Evolutionary conservation across 108 stramenopile genomes (phyloP), one percentile per base, ranked within the genome.

Genomic region (Craspedostauros australis): DNA sequence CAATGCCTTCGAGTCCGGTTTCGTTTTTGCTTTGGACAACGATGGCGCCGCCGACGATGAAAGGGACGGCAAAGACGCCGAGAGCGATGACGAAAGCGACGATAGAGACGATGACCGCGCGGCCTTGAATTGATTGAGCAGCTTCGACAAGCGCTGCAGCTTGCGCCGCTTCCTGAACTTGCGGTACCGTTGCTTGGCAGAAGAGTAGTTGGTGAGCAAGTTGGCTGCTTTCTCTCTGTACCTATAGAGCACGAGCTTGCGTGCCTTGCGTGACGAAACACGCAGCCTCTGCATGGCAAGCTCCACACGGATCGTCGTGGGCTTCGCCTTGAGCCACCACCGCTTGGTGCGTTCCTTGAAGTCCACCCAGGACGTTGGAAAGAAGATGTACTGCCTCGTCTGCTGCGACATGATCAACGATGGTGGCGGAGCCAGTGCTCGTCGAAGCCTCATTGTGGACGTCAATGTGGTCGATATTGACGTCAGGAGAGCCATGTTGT

Each of bases 311-410:
- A n/a, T n/a, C n/a, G n/a, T n/a, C n/a, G n/a, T n/a, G 53, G 0
- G 39, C 41, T 5, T 70, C 68, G n/a, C 54, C 41, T 42, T 18
- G 39, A 21, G 57, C 54, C 19, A 70, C 60, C 68, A 62, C 23
- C 68, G 54, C 38, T 62, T 16, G 7, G 39, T 34, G 15, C 68
- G 46, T 34, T 70, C 68, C 25, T 21, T 60, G 20, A 56, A 50
- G 44, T 73, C 72, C 3, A 20, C 27, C 59, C 45, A 73, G 1
- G 72, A 62, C 8, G 53, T 24, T 7, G 72, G 72, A 22, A 73
- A 8, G 47, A 34, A 73, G 27, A 54, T 39, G 39, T 73, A 72
- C 0, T 34, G 40, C 12, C 70, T 56, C 12, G 26, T 22, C 48
- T 64, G 62, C 22, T 58, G 54, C 5, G 7, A 20, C 42, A 43